Conservation (phyloP, 2,329 filamentous ascomycete species). For the Akanthomyces uredinophilus region DNA sequence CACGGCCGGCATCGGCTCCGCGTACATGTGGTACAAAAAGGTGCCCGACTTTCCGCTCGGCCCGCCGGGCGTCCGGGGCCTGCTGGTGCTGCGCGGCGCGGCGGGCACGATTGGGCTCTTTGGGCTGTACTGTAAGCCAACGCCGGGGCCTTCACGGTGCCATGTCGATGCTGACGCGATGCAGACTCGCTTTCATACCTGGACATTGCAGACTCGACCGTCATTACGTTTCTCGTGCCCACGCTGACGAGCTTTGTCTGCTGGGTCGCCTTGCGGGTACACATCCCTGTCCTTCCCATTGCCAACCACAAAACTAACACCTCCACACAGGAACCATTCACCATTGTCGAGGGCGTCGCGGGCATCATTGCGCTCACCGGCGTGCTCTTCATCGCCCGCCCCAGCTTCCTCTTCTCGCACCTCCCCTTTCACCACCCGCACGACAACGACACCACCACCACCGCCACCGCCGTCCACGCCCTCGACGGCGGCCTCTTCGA, state of each 20-base stretch:
- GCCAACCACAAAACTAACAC: background rate
- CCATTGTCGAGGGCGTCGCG: conserved; percentile 62
- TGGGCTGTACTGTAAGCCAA: conserved; percentile 41
- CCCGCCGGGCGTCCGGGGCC: conserved; percentile 51
- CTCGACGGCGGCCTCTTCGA: conserved; percentile 24
- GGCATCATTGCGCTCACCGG: conserved; percentile 65
- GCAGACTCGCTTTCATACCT: conserved; percentile 56
- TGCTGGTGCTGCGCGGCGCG: conserved; percentile 60
- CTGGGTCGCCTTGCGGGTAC: conserved; percentile 43
- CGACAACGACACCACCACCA: no score
- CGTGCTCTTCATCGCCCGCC: conserved; percentile 71
- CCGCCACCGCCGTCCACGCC: conserved; percentile 18
- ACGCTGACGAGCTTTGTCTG: conserved; percentile 62
- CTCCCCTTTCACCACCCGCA: conserved; percentile 14
- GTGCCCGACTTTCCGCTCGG: conserved; percentile 63
- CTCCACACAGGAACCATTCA: conserved; percentile 59
- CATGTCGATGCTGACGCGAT: background rate
- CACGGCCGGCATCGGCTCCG: conserved; percentile 31
- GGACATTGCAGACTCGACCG: conserved; percentile 71
- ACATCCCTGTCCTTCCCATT: background rate
- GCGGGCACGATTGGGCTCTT: conserved; percentile 63
- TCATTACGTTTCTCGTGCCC: conserved; percentile 73
- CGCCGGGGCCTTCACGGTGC: background rate
- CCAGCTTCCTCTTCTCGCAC: conserved; percentile 49
- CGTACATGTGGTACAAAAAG: conserved; percentile 37